Evolutionary conservation across 163 green algal species (phyloP).

Genomic region (Scenedesmus sp.): DNA sequence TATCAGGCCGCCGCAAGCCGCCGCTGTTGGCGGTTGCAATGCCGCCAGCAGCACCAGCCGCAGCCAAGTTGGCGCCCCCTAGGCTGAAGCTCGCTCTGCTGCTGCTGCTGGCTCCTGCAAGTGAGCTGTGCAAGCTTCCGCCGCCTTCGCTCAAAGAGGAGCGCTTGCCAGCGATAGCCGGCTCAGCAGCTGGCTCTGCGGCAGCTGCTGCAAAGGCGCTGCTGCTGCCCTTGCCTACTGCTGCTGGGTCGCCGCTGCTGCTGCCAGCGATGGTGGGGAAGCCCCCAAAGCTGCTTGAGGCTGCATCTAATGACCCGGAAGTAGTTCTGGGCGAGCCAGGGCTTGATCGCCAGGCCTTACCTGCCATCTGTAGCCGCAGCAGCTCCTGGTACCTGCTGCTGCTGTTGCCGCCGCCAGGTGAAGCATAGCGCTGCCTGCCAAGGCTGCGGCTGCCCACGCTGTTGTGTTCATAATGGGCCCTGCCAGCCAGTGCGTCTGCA

Average conservation of each 20-base stretch:
- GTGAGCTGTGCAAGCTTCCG: background rate
- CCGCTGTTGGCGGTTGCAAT: background rate
- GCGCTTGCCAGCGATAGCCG: background rate
- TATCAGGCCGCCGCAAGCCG: background rate
- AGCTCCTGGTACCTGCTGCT: conserved; percentile 30
- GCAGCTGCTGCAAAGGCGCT: background rate
- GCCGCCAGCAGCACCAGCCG: background rate
- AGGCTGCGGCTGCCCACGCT: background rate
- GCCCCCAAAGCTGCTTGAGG: background rate
- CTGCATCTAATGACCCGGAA: background rate
- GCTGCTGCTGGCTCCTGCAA: conserved; percentile 28
- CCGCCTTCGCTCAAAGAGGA: background rate
- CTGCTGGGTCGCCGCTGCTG: background rate
- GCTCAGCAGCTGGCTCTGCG: background rate
- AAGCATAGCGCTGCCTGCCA: background rate
- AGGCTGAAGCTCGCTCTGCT: conserved; percentile 26
- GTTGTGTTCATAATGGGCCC: background rate
- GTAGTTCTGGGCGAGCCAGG: background rate
- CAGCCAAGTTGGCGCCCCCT: background rate
- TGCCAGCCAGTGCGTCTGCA: background rate
- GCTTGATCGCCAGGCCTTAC: background rate
- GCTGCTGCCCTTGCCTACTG: background rate
- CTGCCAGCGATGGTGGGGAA: background rate
- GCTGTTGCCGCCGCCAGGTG: background rate
- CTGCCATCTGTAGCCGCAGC: background rate